Evolutionary conservation across 441 rosid species (phyloP).

Genomic region (Jatropha podagrica): DNA sequence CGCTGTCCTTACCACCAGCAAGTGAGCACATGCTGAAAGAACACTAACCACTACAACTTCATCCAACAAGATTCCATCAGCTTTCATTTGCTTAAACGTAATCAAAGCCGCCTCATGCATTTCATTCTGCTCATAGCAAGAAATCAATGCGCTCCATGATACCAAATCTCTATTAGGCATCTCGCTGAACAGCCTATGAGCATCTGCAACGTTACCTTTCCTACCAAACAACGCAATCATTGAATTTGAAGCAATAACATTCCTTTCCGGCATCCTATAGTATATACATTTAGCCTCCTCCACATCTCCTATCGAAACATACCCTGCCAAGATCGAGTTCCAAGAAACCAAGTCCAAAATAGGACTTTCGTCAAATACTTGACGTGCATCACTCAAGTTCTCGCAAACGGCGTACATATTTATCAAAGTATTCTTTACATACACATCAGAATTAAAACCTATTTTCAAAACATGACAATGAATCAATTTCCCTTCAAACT

Average conservation of each 20-base stretch:
- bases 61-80: conserved; percentile 40
- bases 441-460: conserved; percentile 52
- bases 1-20: conserved; percentile 27
- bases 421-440: conserved; percentile 50
- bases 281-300: conserved; percentile 48
- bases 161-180: conserved; percentile 53
- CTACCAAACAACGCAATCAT: conserved; percentile 55
- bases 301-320: conserved; percentile 38
- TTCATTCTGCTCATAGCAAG: conserved; percentile 52
- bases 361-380: conserved; percentile 50
- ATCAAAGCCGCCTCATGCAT: conserved; percentile 45
- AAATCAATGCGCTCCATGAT: conserved; percentile 63
- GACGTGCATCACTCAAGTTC: conserved; percentile 36
- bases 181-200: conserved; percentile 38
- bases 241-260: conserved; percentile 51
- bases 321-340: conserved; percentile 59
- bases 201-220: conserved; percentile 42
- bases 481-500: conserved; percentile 44
- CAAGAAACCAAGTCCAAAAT: conserved; percentile 54
- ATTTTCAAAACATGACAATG: conserved; percentile 44
- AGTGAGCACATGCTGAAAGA: conserved; percentile 49
- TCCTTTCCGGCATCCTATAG: conserved; percentile 47
- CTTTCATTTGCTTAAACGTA: conserved; percentile 41
- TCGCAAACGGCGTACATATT: conserved; percentile 47
- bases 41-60: conserved; percentile 50